These are phyloP conservation scores for Grosmannia penicillata DNA, from an alignment of 2,329 filamentous ascomycete species.

Conservation along the genomic window DNA sequence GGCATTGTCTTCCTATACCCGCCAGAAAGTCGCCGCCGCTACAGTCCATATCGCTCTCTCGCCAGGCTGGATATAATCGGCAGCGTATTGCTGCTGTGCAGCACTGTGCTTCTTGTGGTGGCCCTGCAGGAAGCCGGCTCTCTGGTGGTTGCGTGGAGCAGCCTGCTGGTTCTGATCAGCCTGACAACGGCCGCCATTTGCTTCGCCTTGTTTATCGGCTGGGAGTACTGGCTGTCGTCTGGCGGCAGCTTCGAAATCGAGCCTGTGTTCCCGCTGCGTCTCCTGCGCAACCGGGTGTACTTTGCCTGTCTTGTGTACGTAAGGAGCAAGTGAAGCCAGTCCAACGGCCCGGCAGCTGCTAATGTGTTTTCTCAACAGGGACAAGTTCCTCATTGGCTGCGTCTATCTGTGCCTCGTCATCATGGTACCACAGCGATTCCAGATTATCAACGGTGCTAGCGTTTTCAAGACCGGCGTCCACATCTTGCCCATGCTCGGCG, in stretches of 20 bases:
- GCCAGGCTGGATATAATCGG: conserved; percentile 11
- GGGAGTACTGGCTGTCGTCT: conserved; percentile 32
- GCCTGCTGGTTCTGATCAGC: conserved; percentile 32
- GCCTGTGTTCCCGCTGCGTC: conserved; percentile 37
- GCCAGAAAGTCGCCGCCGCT: conserved; percentile 3
- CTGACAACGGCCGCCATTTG: conserved; percentile 31
- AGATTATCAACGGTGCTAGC: conserved; percentile 39
- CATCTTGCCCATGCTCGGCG: conserved; percentile 41
- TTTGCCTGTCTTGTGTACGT: conserved; percentile 31
- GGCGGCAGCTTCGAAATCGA: conserved; percentile 25
- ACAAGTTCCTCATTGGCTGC: conserved; percentile 41
- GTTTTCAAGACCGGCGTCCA: conserved; percentile 40
- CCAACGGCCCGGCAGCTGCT: too few relatives aligned
- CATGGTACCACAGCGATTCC: conserved; percentile 43
- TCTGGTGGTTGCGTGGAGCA: conserved; percentile 34
- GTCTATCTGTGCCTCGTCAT: conserved; percentile 43
- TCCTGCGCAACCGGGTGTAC: conserved; percentile 34
- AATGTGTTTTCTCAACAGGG: conserved; percentile 18
- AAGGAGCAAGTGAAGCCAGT: too few relatives aligned
- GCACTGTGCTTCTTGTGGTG: conserved; percentile 39
- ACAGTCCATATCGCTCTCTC: conserved; percentile 4
- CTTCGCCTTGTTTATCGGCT: conserved; percentile 32
- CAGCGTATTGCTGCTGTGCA: conserved; percentile 29
- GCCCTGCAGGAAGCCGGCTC: conserved; percentile 42
- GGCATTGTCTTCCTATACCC: conserved; percentile 25